phyloP scores from a whole-genome alignment of 208 protist genomes.

The Wallacemonas sp. region DNA sequence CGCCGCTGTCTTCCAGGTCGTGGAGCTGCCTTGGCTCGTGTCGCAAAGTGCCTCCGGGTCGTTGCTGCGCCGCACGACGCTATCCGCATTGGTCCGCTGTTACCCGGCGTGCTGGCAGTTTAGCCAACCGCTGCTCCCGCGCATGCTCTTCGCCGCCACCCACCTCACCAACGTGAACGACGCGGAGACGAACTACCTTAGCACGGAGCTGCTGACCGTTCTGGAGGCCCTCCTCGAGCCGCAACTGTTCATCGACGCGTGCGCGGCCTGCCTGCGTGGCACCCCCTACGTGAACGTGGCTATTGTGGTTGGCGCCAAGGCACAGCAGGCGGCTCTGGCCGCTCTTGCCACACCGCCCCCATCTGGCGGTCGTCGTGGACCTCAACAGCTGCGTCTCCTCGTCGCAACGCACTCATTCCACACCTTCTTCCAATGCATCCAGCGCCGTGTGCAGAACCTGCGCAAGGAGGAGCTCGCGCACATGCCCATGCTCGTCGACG shows the following conservation, averaged over 20 bases:
- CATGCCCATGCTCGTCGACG: slow-evolving; percentile 62
- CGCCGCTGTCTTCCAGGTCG: slow-evolving; percentile 51
- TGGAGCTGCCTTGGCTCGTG: slow-evolving; percentile 48
- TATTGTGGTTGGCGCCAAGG: slow-evolving; percentile 30
- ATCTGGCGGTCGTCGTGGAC: slow-evolving; percentile 2
- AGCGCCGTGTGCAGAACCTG: slow-evolving; percentile 63
- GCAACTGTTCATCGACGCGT: slow-evolving; percentile 77
- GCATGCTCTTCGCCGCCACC: slow-evolving; percentile 56
- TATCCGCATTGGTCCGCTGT: slow-evolving; percentile 60
- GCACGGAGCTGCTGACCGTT: slow-evolving; percentile 74
- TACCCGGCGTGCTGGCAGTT: slow-evolving; percentile 85
- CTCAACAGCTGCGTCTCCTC: slow-evolving; percentile 39
- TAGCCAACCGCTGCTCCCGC: slow-evolving; percentile 77
- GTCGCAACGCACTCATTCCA: slow-evolving; percentile 71
- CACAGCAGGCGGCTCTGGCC: slow-evolving; percentile 21
- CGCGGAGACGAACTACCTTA: slow-evolving; percentile 70
- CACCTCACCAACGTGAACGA: slow-evolving; percentile 69
- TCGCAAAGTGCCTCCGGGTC: slow-evolving; percentile 40
- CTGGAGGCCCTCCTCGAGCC: slow-evolving; percentile 87
- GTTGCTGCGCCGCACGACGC: slow-evolving; percentile 67
- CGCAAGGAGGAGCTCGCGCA: slow-evolving; percentile 71
- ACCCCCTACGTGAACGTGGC: slow-evolving; percentile 44
- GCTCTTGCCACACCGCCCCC: slow-evolving; percentile 9
- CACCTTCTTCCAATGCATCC: slow-evolving; percentile 71
- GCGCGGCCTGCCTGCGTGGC: slow-evolving; percentile 63